Base-by-base conservation (phyloP, 176 grass and related monocot genomes). In the Triticum urartu region DNA sequence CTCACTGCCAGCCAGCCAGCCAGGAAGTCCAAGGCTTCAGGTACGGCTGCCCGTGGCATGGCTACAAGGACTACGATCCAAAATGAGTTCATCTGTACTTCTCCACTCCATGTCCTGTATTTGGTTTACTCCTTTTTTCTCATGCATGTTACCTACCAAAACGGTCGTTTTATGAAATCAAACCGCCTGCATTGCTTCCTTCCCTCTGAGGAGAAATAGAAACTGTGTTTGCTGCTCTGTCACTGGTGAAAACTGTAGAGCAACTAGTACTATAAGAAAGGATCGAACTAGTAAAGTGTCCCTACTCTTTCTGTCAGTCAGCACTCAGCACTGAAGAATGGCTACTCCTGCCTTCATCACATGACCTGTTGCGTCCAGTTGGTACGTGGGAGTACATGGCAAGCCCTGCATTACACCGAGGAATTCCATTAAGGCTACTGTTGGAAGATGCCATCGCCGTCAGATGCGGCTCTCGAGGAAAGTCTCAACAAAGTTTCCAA, bases 311-410 rank as follows among this genome's bases (percentile, higher is more conserved):
- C 3, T 69, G 45, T 63, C 61, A 71, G 83, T 11, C 75, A 79
- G 89, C 75, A 84, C 79, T 11, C 75, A 68, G 89, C 75, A 84
- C 79, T 75, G 80, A 83, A 80, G 67, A n/a, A 83, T 61, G 73
- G 60, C 75, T 30, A 11, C 77, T 42, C 70, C 45, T 81, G 78
- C 71, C 78, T 84, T 87, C 68, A 32, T 47, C 89, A 84, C 75
- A 84, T 77, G 83, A 50, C 56, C 35, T 72, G 83, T 79, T 86
- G 78, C 77, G 28, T 71, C 83, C 65, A 32, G 25, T 63, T 52
- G 63, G 83, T 67, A 40, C 40, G 40, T 15, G 4, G 48, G 48
- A 17, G 4, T 63, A 72, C 18, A 78, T 61, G 47, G 80, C 80
- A 75, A 84, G 54, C n/a, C 9, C 42, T 50, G 72, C 72, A 50